Percentiles rank a stretch among this genome's conserved stretches.
These are phyloP conservation scores for Ascochyta clinopodiicola DNA, from an alignment of 2,329 filamentous ascomycete species.

Conservation along the genomic window DNA sequence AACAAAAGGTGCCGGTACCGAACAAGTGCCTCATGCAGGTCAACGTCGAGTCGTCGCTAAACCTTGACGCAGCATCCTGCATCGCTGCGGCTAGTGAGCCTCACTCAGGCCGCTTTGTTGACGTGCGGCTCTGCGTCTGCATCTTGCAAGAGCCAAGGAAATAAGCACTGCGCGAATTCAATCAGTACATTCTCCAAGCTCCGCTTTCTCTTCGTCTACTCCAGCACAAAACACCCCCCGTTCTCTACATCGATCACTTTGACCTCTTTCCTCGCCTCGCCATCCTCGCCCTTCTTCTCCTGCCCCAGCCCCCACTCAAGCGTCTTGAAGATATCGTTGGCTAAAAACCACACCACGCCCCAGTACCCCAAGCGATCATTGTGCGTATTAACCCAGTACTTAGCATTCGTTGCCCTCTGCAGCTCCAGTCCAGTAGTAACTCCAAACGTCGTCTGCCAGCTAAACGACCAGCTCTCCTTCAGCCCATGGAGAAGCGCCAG, in stretches of 20 bases:
- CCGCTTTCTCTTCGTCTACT: neutral
- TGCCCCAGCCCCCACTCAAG: constrained; percentile 5
- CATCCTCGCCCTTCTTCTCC: neutral
- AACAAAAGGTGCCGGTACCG: constrained; percentile 1
- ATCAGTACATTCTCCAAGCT: neutral
- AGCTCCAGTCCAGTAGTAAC: constrained; percentile 5
- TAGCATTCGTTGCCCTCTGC: neutral
- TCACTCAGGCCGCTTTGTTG: constrained; percentile 1
- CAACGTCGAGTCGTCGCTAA: constrained; percentile 9
- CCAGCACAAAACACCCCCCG: constrained; percentile 1
- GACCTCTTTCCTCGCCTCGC: neutral
- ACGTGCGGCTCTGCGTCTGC: constrained; percentile 9
- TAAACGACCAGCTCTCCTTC: constrained; percentile 10
- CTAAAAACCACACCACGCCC: constrained; percentile 3
- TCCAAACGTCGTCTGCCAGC: constrained; percentile 12
- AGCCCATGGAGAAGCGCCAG: constrained; percentile 13
- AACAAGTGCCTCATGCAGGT: neutral
- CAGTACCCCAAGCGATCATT: constrained; percentile 8
- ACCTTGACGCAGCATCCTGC: constrained; percentile 4
- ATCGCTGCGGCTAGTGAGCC: constrained; percentile 11
- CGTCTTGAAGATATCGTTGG: constrained; percentile 3
- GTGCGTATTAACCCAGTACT: constrained; percentile 18
- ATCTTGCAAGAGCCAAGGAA: neutral
- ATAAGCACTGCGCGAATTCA: constrained; percentile 7
- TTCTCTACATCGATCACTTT: constrained; percentile 1